A percentile compares a stretch with the other conserved stretches of the same genome.
phyloP scores from a whole-genome alignment of 2,329 filamentous ascomycete species.

The Thielaviopsis ethacetica region DNA sequence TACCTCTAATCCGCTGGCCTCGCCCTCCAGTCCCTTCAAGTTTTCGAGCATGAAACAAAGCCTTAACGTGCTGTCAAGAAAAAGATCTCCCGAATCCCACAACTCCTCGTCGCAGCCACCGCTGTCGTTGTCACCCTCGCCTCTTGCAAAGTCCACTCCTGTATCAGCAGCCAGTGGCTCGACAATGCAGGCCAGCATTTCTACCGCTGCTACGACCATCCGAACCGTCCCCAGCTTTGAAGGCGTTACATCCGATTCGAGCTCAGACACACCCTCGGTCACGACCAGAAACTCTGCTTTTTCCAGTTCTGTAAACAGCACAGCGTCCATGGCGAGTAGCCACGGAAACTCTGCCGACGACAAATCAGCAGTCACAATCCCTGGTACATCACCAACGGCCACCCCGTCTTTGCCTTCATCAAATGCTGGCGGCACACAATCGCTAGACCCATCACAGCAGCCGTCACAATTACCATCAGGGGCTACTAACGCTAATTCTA shows the following conservation, averaged over 20 bases:
- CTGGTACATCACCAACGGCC: not conserved
- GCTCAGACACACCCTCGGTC: conserved; percentile 20
- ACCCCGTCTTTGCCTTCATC: not conserved
- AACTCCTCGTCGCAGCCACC: conserved; percentile 7
- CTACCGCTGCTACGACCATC: conserved; percentile 27
- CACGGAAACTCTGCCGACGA: conserved; percentile 16
- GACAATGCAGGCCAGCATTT: conserved; percentile 15
- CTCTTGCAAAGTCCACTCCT: conserved; percentile 15
- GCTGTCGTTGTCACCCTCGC: conserved; percentile 15
- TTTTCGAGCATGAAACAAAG: conserved; percentile 21
- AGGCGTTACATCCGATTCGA: conserved; percentile 27
- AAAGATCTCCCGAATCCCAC: conserved; percentile 16
- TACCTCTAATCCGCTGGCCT: conserved; percentile 14
- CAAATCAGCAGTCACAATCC: not conserved
- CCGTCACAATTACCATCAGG: not conserved
- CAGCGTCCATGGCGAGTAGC: conserved; percentile 26
- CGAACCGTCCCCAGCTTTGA: conserved; percentile 41
- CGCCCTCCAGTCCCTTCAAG: conserved; percentile 24
- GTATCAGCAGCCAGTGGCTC: conserved; percentile 9
- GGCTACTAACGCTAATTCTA: not conserved
- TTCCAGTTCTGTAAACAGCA: conserved; percentile 40
- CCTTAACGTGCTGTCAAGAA: conserved; percentile 15
- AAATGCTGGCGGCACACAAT: not conserved
- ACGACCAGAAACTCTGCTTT: conserved; percentile 32
- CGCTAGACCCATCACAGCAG: not conserved